Base-by-base conservation (phyloP, 306 rosid genomes). In the Alnus rubra region DNA sequence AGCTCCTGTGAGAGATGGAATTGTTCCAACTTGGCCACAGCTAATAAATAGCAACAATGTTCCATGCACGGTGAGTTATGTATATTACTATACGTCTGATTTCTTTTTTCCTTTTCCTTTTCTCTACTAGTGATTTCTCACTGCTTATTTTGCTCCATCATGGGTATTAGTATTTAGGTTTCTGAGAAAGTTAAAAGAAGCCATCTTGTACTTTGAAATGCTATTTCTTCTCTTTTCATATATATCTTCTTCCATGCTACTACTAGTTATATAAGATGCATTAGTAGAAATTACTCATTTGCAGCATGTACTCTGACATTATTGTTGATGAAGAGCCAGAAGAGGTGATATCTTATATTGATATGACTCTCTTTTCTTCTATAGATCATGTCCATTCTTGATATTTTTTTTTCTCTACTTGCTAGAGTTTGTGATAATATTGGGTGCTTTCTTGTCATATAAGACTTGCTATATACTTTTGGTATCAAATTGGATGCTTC, bases 1-100 rank as follows among this genome's bases (percentile, higher is more conserved):
- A 84, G 98, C 98, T 79, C 92, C 93, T 74, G 98, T 94, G 12
- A 91, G 93, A 85, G 89, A 81, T 54, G 98, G 98, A 67, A 70
- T 79, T 73, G 97, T 94, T 71, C 98, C 93, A 67, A 89, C 93
- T 54, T 94, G 98, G 98, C 93, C 98, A 0, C 86, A 94, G 59
- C 86, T 94, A 52, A 74, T 75, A 74, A 73, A 77, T 42, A 58
- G 78, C 71, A 7, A 42, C 44, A 4, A 1, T 52, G 90, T 93
- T 84, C 97, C 97, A 1, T 95, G 98, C 90, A 85, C 88, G 54
- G 98, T 95, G 88, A 23, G 97, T 91, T 87, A 16, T 44, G 39
- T 31, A 47, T 30, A 33, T 74, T 49, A 8, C 49, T 65, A 54
- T 30, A 59, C 9, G 5, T 68, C 48, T 49, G 52, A 30, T 60